Evolutionary conservation across 345 rosid species (phyloP), one percentile per base, ranked within the genome.

Genomic region (Populus euphratica): DNA sequence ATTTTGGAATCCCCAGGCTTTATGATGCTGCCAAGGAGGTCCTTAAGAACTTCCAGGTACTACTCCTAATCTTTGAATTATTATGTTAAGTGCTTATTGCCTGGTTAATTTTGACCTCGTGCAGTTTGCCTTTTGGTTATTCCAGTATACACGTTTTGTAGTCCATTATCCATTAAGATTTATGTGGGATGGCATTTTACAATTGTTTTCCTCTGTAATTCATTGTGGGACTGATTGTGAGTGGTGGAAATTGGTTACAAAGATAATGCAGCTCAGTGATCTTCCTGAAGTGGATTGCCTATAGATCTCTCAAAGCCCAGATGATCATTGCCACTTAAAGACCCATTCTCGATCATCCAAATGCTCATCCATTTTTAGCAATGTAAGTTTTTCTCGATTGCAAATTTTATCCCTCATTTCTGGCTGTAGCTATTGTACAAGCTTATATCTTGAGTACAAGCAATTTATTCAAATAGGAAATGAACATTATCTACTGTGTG

Each of bases 261-360:
- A 21, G 81, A 66, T 70, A 25, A 36, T 88, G 88, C 92, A 95
- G 99, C 96, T 95, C 74, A 86, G 85, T 81, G 94, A 93, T 86
- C 89, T 93, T 85, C 96, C 92, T 80, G 80, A 85, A 80, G 73
- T 92, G 76, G 97, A 95, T 82, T 91, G 89, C 77, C 74, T 95
- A n/a, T 85, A 93, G 83, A 93, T 95, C 39, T 92, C 96, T 17
- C 98, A 95, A 89, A 93, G 98, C 87, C 97, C 92, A 65, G 98
- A 95, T 81, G 98, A 95, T 75, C 98, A 95, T 80, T 93, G 98
- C 83, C 98, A 93, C 81, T 80, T 95, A 78, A 95, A 88, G 84
- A 92, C 93, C 23, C 88, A 92, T 62, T 92, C 98, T 8, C 67
- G 87, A 78, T 86, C 76, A 86, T 84, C 66, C 91, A 27, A 95